Base-by-base conservation (phyloP, 1,284 basidiomycete species). In the Thecaphora thlaspeos region DNA sequence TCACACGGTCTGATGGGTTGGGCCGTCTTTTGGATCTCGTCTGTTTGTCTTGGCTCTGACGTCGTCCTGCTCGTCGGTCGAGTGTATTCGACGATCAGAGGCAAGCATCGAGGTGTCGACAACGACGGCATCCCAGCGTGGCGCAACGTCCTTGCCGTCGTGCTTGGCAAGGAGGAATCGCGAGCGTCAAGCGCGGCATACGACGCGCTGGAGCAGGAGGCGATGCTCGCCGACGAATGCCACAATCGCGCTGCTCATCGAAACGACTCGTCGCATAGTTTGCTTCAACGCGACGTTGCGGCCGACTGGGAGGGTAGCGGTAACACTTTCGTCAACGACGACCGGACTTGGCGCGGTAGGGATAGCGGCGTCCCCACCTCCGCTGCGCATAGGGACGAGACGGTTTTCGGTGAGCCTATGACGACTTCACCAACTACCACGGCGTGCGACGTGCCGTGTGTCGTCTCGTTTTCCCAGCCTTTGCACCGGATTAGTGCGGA, bases 21-120 rank as follows among this genome's bases (percentile, higher is more conserved):
- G 47, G 51, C 59, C 19, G 52, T 73, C 19, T 47, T 67, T 9
- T 60, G 67, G 48, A 61, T 76, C 44, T 76, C 73, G 15, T 44
- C 61, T 30, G 44, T 54, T 22, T 61, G 55, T 36, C 59, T 76
- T 8, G 66, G 56, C 4, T 30, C 41, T 14, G 70, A 75, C 15
- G 68, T 71, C 3, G 55, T 68, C 28, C 42, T 50, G 14, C 53
- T 71, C 0, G 21, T 71, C 1, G 52, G 43, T 23, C 61, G 59
- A 10, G 42, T 63, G 28, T 55, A 56, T 55, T 48, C 52, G 1
- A 41, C 4, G 22, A 19, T 19, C 17, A 22, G 11, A 22, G 12
- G 10, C 12, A n/a, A 10, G 18, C 36, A 0, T 40, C 48, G n/a
- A n/a, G n/a, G n/a, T n/a, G n/a, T n/a, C n/a, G n/a, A n/a, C n/a